Base-by-base conservation (phyloP, 768 basidiomycete genomes). In the Boletus sp. region DNA sequence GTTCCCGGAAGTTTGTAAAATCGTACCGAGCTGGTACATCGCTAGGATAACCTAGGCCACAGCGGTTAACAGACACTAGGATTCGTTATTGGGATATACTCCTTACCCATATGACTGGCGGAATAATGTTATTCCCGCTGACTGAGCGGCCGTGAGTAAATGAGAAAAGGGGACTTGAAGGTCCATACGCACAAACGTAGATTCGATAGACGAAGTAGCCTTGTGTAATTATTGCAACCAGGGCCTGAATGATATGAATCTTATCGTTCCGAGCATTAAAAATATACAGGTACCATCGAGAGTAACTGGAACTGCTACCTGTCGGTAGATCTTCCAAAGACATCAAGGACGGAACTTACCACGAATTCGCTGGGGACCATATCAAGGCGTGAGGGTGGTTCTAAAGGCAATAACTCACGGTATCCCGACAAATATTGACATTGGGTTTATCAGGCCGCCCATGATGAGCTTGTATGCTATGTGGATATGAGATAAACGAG, bases 151-250 rank as follows among this genome's bases (percentile, higher is more conserved):
- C 1, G 3, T 64, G 17, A 48, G 30, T 30, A n/a, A 49, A 33
- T 15, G 14, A 5, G 5, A n/a, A 24, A 36, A 5, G 11, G 17
- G 1, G 17, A 24, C 10, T n/a, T 1, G 20, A 2, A 18, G 11
- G 4, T 3, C 2, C 11, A 36, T 6, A 61, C 63, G 20, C 32
- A 64, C 63, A 54, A 20, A 28, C 0, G 1, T 65, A 64, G 42
- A 64, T 44, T 46, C 63, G 58, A 32, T 61, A 28, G 11, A 65
- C 42, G 33, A 64, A 57, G 41, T 44, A 64, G 0, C 55, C 58
- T 35, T 65, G 63, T 0, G 55, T 42, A 18, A 15, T 20, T 17
- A 51, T 20, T 3, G 64, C 9, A 24, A 52, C 49, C 18, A 58
- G 5, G 2, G 6, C 24, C 63, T 64, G 15, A 6, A 44, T 24